Base-by-base conservation (phyloP, 164 flowering plant species). In the Tetracentron sinense region DNA sequence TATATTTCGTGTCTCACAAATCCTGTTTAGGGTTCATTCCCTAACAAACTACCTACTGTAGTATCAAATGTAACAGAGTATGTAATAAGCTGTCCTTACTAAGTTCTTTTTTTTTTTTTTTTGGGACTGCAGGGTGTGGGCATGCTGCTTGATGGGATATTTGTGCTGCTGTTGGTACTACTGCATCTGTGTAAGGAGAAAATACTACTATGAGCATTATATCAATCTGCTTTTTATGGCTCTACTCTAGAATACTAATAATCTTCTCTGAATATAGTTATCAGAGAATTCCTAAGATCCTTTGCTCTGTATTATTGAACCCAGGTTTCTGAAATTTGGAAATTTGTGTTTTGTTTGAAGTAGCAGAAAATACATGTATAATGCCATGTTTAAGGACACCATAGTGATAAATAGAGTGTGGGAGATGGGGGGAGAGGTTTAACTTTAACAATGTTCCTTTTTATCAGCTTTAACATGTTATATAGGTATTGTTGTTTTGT, bases 121-220 rank as follows among this genome's bases (percentile, higher is more conserved):
- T 55, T 65, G 23, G 48, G 26, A 59, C 20, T 74, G 57, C 82
- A 94, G 99, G 99, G 99, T 56, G 21, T 94, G 48, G 81, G 95
- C 19, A 68, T 85, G 83, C 81, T 94, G 58, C 79, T 94, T 54
- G 87, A 94, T 66, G 99, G 99, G 35, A 68, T 94, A 69, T 91
- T 94, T 72, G 99, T 61, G 69, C 93, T 60, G 69, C 60, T 54
- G 95, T 86, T 67, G 97, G 96, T 56, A 81, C 85, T 30, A 82
- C 95, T 56, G 97, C 86, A 52, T 82, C 97, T 14, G 96, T 91
- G 99, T 94, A 82, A 86, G 95, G 53, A 53, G 19, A 47, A 21
- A 17, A 27, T 10, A 23, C 14, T 23, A 49, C 55, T 50, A 2
- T 53, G 17, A 28, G 20, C 7, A 19, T 54, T 44, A 30, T 53